Evolutionary conservation across 2,329 filamentous ascomycete genomes (phyloP), one percentile per base, ranked within the genome.

Genomic region (Botrytis aclada): DNA sequence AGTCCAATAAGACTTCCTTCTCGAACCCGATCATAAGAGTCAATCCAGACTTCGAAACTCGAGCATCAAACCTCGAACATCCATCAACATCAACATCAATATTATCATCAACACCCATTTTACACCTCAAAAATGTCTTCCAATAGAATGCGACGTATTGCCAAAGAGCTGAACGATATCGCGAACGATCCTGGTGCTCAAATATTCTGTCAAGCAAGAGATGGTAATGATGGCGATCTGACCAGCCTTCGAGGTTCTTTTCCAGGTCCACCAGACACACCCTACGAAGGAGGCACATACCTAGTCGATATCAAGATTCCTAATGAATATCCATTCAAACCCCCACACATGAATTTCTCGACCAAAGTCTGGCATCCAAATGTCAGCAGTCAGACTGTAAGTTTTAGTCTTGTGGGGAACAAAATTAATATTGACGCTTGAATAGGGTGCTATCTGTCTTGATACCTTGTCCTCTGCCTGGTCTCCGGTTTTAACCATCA

Each of bases 291-390:
- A 32, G 96, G 94, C 58, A 90, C 87, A 41, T 99, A 90, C 82
- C 83, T 88, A 25, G 89, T 99, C 77, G 93, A 97, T 79, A 96
- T 99, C 79, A 88, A 88, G 79, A 96, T 99, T 70, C 95, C 95
- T 0, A 88, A 88, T 75, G 92, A 93, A 77, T 99, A 99, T 80
- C 96, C 96, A 0, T 99, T 99, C 85, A 92, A 94, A 78, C 93
- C 95, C 6, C 96, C 96, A 7, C 83, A 89, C 74, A 98, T 99
- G 92, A 92, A 89, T 79, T 98, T 98, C 80, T 88, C 92, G 76
- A 99, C 96, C 76, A 95, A 92, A 83, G 92, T 98, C 78, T 99
- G 95, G 95, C 96, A 99, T 82, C 96, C 96, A 47, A 99, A 99
- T 81, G 89, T 99, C 84, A 97, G 93, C 86, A 95, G 92, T 80